Evolutionary conservation across 345 rosid species (phyloP), one percentile per base, ranked within the genome.

Genomic region (Brassica rapa): DNA sequence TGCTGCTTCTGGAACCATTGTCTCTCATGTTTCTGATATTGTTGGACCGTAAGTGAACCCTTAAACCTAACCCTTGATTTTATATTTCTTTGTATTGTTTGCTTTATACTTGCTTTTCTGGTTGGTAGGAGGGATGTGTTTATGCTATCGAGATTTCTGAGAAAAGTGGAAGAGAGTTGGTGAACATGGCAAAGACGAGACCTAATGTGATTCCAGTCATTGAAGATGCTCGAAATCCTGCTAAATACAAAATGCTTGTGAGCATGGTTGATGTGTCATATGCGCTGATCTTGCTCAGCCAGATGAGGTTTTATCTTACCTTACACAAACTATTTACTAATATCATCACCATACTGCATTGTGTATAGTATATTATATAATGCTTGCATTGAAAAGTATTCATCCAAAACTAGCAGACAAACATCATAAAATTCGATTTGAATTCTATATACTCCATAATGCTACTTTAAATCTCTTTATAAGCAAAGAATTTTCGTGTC

Each of bases 281-380:
- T 96, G 91, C 85, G 91, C 99, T 37, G 99, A 96, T 87, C 98
- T 93, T 87, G 97, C 99, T 43, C 99, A 96, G 72, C 99, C 99
- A 0, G 99, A 93, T 84, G 97, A 96, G 97, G 99, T 96, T 74
- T 86, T 84, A 66, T 4, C 8, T 66, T 59, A 32, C 37, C 23
- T 30, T 32, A 30, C 3, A 61, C 56, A n/a, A 49, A 49, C 19
- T 49, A 49, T 49, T n/a, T 49, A 51, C 56, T 14, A n/a, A 51
- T 51, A 51, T 51, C 56, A 51, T 14, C 53, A 46, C 53, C 15
- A 46, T 51, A n/a, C 15, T 51, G 56, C 56, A 51, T 6, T 51
- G 19, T 51, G 16, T 51, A 51, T 2, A n/a, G 5, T 51, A 19
- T n/a, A n/a, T 51, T 27, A 27, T 27, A 27, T 27, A 27, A 51